Percentiles rank a stretch among this genome's conserved stretches.
phyloP scores from a whole-genome alignment of 352 stramenopile species.

The Phytophthora parvispora region DNA sequence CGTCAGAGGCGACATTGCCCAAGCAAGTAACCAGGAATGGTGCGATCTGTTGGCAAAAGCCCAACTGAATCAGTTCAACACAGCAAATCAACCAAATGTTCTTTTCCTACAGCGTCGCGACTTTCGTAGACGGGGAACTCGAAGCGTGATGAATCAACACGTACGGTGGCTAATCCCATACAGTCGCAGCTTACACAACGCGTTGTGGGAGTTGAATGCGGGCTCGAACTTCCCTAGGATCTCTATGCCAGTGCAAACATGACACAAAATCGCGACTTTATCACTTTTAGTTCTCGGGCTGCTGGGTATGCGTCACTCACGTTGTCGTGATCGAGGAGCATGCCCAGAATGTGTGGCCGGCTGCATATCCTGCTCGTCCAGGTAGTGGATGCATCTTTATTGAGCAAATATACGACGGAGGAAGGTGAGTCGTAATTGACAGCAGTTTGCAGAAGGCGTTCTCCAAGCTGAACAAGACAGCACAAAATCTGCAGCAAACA shows the following conservation, averaged over 20 bases:
- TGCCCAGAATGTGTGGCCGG: conserved; percentile 18
- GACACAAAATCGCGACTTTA: neutral
- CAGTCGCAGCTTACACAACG: neutral
- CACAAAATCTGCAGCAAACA: too few species aligned
- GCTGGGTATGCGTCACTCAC: neutral
- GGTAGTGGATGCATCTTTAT: conserved; percentile 4
- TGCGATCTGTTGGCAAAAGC: neutral
- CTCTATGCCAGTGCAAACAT: neutral
- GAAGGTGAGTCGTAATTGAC: conserved; percentile 22
- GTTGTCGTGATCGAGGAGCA: conserved; percentile 8
- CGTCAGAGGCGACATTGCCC: neutral
- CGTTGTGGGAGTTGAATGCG: neutral
- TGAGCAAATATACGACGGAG: conserved; percentile 19
- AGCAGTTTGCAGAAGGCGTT: conserved; percentile 19
- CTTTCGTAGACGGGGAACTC: conserved; percentile 22
- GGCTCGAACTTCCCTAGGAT: neutral
- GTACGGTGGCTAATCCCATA: neutral
- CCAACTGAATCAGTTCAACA: neutral
- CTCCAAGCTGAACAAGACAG: conserved; percentile 17
- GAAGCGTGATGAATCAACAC: conserved; percentile 28
- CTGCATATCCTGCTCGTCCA: conserved; percentile 13
- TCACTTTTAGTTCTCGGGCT: too few species aligned
- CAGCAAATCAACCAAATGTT: too few species aligned
- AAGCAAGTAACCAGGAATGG: neutral
- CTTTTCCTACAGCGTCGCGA: conserved; percentile 17